Conservation (phyloP, 2,329 filamentous ascomycete species). For the Aspergillus awamori region DNA sequence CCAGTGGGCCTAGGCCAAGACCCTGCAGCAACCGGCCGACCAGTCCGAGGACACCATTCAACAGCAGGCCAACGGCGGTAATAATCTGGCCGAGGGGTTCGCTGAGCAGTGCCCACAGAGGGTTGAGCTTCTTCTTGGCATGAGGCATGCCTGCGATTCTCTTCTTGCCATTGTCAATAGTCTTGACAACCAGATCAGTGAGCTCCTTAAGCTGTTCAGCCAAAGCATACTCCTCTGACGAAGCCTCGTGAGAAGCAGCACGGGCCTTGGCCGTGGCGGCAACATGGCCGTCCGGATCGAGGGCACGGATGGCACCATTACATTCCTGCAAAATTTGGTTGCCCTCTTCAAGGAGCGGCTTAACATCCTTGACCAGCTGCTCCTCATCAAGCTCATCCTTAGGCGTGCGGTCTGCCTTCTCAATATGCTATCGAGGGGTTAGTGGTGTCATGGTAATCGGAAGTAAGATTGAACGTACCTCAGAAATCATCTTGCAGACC, state of each 20-base stretch:
- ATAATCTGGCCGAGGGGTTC: constrained; percentile 93
- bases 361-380: constrained; percentile 80
- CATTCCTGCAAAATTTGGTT: constrained; percentile 79
- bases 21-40: constrained; percentile 80
- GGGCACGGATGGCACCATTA: constrained; percentile 81
- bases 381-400: constrained; percentile 91
- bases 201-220: constrained; percentile 84
- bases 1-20: constrained; percentile 77
- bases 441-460: constrained; percentile 13
- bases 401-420: constrained; percentile 75
- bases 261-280: constrained; percentile 82
- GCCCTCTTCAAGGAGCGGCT: constrained; percentile 85
- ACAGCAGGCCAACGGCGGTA: constrained; percentile 79
- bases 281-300: constrained; percentile 87
- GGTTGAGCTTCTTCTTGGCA: constrained; percentile 92
- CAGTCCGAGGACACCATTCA: constrained; percentile 80
- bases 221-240: constrained; percentile 80
- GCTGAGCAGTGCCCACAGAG: constrained; percentile 72
- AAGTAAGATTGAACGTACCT: constrained; percentile 54
- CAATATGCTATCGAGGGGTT: constrained; percentile 63
- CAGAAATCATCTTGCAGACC: constrained; percentile 82
- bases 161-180: constrained; percentile 85
- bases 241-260: constrained; percentile 72
- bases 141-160: constrained; percentile 90
- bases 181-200: constrained; percentile 76